phyloP scores from a whole-genome alignment of 108 stramenopile genomes.

The Discostella pseudostelligera region DNA sequence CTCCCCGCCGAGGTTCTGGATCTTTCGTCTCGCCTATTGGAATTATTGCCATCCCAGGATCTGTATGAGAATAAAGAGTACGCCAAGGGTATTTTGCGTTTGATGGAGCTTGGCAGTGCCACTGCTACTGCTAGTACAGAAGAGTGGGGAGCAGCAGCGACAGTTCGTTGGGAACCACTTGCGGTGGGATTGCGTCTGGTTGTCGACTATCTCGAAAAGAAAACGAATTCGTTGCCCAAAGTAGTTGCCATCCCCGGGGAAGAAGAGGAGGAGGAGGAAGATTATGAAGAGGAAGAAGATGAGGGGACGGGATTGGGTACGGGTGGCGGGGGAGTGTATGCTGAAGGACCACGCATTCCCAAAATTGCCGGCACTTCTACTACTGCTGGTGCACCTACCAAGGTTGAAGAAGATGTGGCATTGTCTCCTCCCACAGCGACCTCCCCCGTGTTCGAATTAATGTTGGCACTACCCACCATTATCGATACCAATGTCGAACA shows the following conservation, averaged over 20 bases:
- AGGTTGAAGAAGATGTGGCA: not conserved
- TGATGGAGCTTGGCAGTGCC: conserved; percentile 15
- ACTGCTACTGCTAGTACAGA: not conserved
- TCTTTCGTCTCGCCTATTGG: conserved; percentile 38
- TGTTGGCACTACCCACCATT: conserved; percentile 48
- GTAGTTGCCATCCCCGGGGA: not conserved
- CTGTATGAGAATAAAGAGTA: conserved; percentile 32
- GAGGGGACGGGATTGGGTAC: conserved; percentile 17
- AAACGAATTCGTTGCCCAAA: conserved; percentile 22
- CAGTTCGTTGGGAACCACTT: conserved; percentile 75
- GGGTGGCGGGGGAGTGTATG: conserved; percentile 55
- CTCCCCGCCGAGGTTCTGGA: conserved; percentile 56
- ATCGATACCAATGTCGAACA: conserved; percentile 70
- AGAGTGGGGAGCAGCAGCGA: not conserved
- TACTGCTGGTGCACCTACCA: conserved; percentile 1
- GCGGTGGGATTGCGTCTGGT: conserved; percentile 76
- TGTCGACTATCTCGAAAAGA: conserved; percentile 51
- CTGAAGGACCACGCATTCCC: conserved; percentile 85
- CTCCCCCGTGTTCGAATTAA: conserved; percentile 40
- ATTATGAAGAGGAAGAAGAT: conserved; percentile 10
- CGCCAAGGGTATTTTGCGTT: conserved; percentile 18
- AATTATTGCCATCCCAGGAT: conserved; percentile 6
- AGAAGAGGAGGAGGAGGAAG: conserved; percentile 17
- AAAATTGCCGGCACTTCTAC: conserved; percentile 8
- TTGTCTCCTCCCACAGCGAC: conserved; percentile 2